phyloP scores from a whole-genome alignment of 768 basidiomycete genomes.

The Tricholoma furcatifolium region DNA sequence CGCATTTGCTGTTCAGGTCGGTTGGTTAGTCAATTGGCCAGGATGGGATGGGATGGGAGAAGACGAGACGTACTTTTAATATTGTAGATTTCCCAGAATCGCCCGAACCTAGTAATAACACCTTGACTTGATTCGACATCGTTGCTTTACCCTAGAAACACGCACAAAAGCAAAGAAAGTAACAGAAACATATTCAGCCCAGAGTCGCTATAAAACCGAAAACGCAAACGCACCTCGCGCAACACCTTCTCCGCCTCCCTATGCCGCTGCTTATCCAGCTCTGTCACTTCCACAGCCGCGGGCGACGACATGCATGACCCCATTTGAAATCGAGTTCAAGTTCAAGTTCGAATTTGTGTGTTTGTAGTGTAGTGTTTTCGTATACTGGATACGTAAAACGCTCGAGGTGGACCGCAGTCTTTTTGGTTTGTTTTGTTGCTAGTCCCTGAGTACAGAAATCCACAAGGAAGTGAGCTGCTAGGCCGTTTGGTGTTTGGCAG shows the following conservation, averaged over 20 bases:
- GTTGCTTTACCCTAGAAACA: constrained; percentile 66
- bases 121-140: constrained; percentile 76
- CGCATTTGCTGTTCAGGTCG: constrained; percentile 80
- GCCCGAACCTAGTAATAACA: constrained; percentile 85
- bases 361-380: too few relatives aligned
- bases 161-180: background rate
- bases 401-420: too few relatives aligned
- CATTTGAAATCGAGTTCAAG: constrained; percentile 37
- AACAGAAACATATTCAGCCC: too few relatives aligned
- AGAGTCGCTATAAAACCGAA: too few relatives aligned
- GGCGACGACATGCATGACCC: constrained; percentile 77
- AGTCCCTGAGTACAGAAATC: too few relatives aligned
- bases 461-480: too few relatives aligned
- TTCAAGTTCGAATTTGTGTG: too few relatives aligned
- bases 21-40: background rate
- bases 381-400: too few relatives aligned
- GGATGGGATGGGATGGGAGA: too few relatives aligned
- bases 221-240: constrained; percentile 55
- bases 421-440: too few relatives aligned
- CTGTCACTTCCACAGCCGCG: constrained; percentile 55
- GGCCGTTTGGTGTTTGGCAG: too few relatives aligned
- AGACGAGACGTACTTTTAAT: constrained; percentile 63
- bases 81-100: constrained; percentile 94
- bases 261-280: constrained; percentile 66
- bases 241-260: constrained; percentile 75